Conservation (phyloP, 192 early-diverging fungal genomes). For the Gryganskiella cystojenkinii region DNA sequence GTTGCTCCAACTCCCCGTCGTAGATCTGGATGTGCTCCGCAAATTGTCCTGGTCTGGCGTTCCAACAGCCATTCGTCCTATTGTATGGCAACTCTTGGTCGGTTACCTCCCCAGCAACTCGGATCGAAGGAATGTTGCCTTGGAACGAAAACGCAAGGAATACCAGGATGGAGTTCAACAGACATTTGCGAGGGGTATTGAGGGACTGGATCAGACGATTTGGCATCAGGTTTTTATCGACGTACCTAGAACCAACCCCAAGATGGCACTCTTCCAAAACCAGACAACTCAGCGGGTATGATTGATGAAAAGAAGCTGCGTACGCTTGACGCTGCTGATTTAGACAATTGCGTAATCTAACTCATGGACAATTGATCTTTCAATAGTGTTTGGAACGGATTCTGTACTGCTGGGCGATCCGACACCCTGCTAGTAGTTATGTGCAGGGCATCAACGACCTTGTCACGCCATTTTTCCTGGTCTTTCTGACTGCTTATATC, state of each 20-base stretch:
- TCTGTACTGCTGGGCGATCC: constrained; percentile 96
- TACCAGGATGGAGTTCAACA: constrained; percentile 88
- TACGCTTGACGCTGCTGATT: background rate
- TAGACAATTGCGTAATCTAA: too few species aligned
- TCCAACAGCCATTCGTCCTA: constrained; percentile 84
- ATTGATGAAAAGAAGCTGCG: background rate
- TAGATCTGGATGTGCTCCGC: constrained; percentile 81
- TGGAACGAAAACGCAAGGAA: constrained; percentile 92
- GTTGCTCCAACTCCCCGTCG: constrained; percentile 63
- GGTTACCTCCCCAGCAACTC: constrained; percentile 92
- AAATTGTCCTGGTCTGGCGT: constrained; percentile 95
- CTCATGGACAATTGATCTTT: background rate
- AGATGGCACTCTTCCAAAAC: constrained; percentile 86
- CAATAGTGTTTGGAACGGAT: constrained; percentile 87
- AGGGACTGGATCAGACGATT: constrained; percentile 83
- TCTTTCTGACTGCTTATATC: constrained; percentile 83
- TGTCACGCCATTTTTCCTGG: constrained; percentile 95
- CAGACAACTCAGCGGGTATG: constrained; percentile 81
- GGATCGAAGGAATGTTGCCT: constrained; percentile 82
- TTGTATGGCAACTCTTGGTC: constrained; percentile 94
- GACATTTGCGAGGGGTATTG: constrained; percentile 84
- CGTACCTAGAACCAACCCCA: constrained; percentile 90
- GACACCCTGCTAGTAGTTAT: constrained; percentile 98
- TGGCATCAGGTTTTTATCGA: constrained; percentile 96
- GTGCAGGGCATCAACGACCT: constrained; percentile 99